Evolutionary conservation across 2,329 filamentous ascomycete genomes (phyloP), one percentile per base, ranked within the genome.

Genomic region (Sclerotinia subarctica): DNA sequence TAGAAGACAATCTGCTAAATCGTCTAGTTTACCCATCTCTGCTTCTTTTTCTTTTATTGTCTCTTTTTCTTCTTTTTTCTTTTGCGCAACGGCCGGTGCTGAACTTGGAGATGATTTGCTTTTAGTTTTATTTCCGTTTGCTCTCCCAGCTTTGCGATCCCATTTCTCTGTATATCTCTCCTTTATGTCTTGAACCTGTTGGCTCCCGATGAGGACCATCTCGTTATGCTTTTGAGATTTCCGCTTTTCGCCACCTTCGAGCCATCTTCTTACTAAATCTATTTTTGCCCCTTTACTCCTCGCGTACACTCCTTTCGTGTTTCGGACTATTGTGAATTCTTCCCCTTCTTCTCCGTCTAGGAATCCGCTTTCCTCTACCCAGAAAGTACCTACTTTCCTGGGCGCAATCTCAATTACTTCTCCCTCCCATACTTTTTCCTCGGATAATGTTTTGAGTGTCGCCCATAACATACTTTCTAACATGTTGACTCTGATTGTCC

Each of bases 381-480:
- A 88, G 72, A 86, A 90, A 17, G 80, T 78, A 2, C 82, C 82
- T 2, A 90, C 86, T 29, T 82, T 79, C 35, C 78, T 79, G 10
- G 88, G 88, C 58, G 80, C 78, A 56, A 90, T 78, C 8, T 84
- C 81, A 15, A 81, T 73, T 0, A 88, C 80, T 1, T 74, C 72
- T n/a, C 81, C 80, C 24, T 75, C 70, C 81, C 81, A 82, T 3
- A 76, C 68, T 1, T 79, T 79, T 60, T 83, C 77, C 24, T 79
- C 77, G 57, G 79, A 78, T 59, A 92, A 75, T 0, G 88, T 85
- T 63, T 84, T 81, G 49, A 94, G 78, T 17, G 88, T 83, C 11
- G 90, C 89, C 81, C 93, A 90, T 0, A 96, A 79, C 88, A 95
- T 95, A 5, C 88, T 87, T 77, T 96, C 92, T 29, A 96, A 84